A percentile compares a stretch with the other conserved stretches of the same genome.
These are phyloP conservation scores for Clonostachys rosea DNA, from an alignment of 2,329 filamentous ascomycete genomes.

Conservation along the genomic window DNA sequence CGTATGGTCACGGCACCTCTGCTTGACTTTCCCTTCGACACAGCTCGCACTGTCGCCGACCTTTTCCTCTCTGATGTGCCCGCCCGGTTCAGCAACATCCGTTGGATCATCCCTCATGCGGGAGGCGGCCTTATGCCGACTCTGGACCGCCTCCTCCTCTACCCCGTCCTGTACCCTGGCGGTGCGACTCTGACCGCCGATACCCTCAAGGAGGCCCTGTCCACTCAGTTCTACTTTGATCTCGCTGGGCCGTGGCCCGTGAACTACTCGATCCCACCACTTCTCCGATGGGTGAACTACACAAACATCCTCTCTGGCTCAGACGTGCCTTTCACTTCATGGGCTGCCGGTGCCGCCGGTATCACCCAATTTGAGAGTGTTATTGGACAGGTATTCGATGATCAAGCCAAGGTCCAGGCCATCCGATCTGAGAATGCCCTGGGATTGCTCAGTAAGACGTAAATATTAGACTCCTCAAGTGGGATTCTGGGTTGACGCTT, in stretches of 20 bases:
- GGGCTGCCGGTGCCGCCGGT: background rate
- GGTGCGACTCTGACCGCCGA: slow-evolving; percentile 21
- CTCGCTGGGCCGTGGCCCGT: slow-evolving; percentile 15
- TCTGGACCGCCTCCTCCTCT: slow-evolving; percentile 7
- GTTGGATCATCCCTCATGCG: slow-evolving; percentile 17
- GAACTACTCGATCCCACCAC: slow-evolving; percentile 7
- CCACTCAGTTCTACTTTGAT: slow-evolving; percentile 14
- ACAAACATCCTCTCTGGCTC: slow-evolving; percentile 11
- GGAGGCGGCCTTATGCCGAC: slow-evolving; percentile 14
- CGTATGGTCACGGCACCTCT: slow-evolving; percentile 6
- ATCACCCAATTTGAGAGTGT: no score
- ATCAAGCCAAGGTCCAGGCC: no score
- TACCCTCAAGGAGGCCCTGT: slow-evolving; percentile 6
- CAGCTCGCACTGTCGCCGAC: slow-evolving; percentile 8
- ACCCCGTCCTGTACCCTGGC: background rate
- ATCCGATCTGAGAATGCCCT: no score
- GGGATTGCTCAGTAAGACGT: no score
- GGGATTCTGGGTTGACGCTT: no score
- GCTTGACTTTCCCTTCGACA: slow-evolving; percentile 15
- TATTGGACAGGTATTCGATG: no score
- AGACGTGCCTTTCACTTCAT: slow-evolving; percentile 13
- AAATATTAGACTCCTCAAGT: no score
- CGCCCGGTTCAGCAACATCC: slow-evolving; percentile 10
- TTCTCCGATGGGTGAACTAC: slow-evolving; percentile 14
- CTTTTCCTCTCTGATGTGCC: slow-evolving; percentile 8